Evolutionary conservation across 495 filamentous ascomycete species (phyloP), one percentile per base, ranked within the genome.

Genomic region (Pseudevernia furfuracea): DNA sequence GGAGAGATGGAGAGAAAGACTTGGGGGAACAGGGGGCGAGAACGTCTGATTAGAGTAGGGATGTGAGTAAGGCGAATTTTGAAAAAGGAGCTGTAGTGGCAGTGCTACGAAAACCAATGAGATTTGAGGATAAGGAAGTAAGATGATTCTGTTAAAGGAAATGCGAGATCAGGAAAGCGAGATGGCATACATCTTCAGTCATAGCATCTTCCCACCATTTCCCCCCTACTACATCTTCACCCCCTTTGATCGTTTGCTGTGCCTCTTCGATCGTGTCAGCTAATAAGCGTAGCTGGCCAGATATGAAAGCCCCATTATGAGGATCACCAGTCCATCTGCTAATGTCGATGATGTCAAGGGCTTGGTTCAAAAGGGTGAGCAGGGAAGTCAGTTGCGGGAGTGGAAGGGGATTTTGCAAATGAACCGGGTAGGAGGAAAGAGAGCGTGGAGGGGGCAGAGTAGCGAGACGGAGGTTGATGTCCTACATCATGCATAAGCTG

Each of bases 271-370:
- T 84, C 48, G 89, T 86, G 59, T 89, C 87, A 52, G 86, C 79
- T 46, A 97, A 81, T 43, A 96, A 80, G 41, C 84, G 87, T 49
- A 96, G 78, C 74, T 95, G 91, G 48, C 88, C 83, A 39, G 88
- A 84, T 58, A 96, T 89, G 72, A 93, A 93, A 49, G 81, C 71
- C 7, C 81, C 78, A 72, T 84, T 78, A 61, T 78, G 75, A 56
- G 78, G 73, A 71, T 87, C 78, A 39, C 85, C 79, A 41, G 86
- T 87, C 75, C 83, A 87, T 28, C 84, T 83, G 62, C 87, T 89
- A 30, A 92, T 84, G 70, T 88, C 85, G 25, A 95, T 82, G 63
- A 93, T 81, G 71, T 92, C 90, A 59, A 96, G 82, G 41, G 85
- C 83, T 65, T 87, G 81, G 61, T 88, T 89, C 65, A 97, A 86